These are phyloP conservation scores for Lepiota venenata DNA, from an alignment of 768 basidiomycete species.

Conservation along the genomic window DNA sequence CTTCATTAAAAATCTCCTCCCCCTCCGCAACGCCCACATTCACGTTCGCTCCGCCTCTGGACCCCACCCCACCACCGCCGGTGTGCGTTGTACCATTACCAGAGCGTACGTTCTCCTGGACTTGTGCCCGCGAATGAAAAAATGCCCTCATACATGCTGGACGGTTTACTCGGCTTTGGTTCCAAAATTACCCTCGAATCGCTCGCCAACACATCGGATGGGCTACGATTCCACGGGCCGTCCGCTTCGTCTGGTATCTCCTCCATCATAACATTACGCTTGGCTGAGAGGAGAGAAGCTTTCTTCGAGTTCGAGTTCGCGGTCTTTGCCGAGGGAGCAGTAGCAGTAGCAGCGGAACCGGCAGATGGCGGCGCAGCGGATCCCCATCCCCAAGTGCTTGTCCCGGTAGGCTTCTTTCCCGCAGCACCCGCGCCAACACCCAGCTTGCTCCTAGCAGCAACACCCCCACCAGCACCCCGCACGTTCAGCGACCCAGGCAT, in stretches of 20 bases:
- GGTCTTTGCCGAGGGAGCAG: background rate
- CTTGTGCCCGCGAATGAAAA: constrained; percentile 1
- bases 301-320: background rate
- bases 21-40: background rate
- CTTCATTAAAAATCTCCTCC: background rate
- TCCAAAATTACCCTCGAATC: constrained; percentile 5
- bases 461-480: background rate
- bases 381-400: constrained; percentile 1
- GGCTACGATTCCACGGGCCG: background rate
- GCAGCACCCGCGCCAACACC: background rate
- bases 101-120: constrained; percentile 1
- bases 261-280: constrained; percentile 5
- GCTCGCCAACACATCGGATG: background rate
- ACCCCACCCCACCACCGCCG: background rate
- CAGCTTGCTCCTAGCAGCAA: background rate
- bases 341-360: background rate
- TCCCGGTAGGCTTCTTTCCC: background rate
- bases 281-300: background rate
- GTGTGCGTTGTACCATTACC: background rate
- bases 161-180: constrained; percentile 8
- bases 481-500: constrained; percentile 9
- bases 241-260: constrained; percentile 8
- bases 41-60: background rate
- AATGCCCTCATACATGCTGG: background rate
- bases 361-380: background rate